Percentiles rank a stretch among this genome's conserved stretches.
Conservation (phyloP, 306 rosid genomes). For the Cicer yamashitae region DNA sequence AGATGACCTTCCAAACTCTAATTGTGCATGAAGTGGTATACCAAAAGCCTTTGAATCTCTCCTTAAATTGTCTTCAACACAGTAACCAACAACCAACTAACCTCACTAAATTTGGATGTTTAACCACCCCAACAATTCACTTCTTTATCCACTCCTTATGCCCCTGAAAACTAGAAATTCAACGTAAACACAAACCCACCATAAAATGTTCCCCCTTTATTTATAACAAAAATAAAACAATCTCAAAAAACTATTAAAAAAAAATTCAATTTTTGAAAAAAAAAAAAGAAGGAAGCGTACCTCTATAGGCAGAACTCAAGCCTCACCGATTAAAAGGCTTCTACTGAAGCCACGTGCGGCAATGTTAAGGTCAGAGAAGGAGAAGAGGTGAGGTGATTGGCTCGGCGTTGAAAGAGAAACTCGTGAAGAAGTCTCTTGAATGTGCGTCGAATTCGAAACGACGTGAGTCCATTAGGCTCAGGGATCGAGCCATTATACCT, state of each 20-base stretch:
- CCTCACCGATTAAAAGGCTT: slow-evolving; percentile 77
- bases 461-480: too few relatives aligned
- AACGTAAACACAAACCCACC: slow-evolving; percentile 30
- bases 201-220: slow-evolving; percentile 35
- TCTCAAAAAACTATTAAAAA: neutral
- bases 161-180: slow-evolving; percentile 79
- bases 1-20: too few relatives aligned
- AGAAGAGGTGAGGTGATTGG: slow-evolving; percentile 74
- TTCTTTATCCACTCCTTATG: slow-evolving; percentile 92
- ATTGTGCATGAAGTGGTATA: too few relatives aligned
- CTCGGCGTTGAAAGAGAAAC: slow-evolving; percentile 61
- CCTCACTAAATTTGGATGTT: slow-evolving; percentile 85
- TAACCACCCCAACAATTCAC: slow-evolving; percentile 81
- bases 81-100: slow-evolving; percentile 64
- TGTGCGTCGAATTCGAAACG: too few relatives aligned
- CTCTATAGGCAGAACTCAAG: slow-evolving; percentile 80
- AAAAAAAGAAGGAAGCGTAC: slow-evolving; percentile 40
- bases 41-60: slow-evolving; percentile 82
- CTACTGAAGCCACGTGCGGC: slow-evolving; percentile 82
- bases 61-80: slow-evolving; percentile 94
- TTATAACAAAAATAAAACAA: neutral
- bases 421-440: slow-evolving; percentile 35
- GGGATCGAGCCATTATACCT: too few relatives aligned
- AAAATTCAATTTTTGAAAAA: too few relatives aligned
- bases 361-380: slow-evolving; percentile 74